Base-by-base conservation (phyloP, 2,329 filamentous ascomycete genomes). In the Trichocomaceae sp. region DNA sequence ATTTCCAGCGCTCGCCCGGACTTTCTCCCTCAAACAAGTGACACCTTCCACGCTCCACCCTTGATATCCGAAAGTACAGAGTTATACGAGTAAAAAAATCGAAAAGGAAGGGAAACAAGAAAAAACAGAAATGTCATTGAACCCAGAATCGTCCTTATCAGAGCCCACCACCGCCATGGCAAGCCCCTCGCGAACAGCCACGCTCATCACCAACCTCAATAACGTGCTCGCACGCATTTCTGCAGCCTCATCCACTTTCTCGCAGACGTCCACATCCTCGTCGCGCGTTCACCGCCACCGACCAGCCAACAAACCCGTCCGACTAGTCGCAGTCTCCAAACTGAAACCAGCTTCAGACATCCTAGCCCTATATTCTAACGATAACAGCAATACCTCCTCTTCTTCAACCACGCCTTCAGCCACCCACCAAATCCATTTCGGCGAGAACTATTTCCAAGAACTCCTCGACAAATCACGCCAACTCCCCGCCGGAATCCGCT, bases 361-460 rank as follows among this genome's bases (percentile, higher is more conserved):
- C 64, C 79, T 95, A 54, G 86, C 90, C 29, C 82, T 99, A 1
- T 86, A 95, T 74, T 26, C 35, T 9, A 23, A 19, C 81, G 15
- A 15, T 15, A 13, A 15, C 31, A 15, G 9, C 31, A 35, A 35
- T 13, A 17, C n/a, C 35, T 39, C 63, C n/a, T 72, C 77, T 0
- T 77, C 79, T 1, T 70, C 75, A 29, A 71, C 75, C 20, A 47
- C 44, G 2, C 44, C 51, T 13, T 53, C 51, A 17, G 51, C 51
- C 1, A 53, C n/a, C n/a, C 51, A 53, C 1, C 88, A 91, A 53
- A 62, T 78, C 17, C 89, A 99, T 74, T 97, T 97, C 70, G 93
- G 93, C 64, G 93, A 99, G 75, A 99, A 99, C 77, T 99, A 99
- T 75, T 80, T 87, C 3, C 88, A 92, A 72, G 93, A 99, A 72